phyloP scores from a whole-genome alignment of 2,329 filamentous ascomycete species.

The Aspergillus sp. region DNA sequence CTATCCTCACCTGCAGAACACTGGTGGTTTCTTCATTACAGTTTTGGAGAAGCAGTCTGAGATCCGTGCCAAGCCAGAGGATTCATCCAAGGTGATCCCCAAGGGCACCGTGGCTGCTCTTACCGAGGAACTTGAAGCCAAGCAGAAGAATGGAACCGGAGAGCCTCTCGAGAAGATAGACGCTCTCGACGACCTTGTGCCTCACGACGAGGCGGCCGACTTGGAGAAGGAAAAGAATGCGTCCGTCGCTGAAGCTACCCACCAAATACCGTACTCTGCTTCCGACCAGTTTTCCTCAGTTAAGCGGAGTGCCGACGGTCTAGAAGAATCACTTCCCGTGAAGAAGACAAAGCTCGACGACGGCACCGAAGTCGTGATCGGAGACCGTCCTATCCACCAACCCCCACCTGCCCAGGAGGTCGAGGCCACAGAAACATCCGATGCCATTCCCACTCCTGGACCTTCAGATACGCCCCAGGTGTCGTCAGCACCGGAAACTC shows the following conservation, averaged over 20 bases:
- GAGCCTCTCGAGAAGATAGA: slow-evolving; percentile 39
- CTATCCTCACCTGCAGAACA: slow-evolving; percentile 94
- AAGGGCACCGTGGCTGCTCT: slow-evolving; percentile 41
- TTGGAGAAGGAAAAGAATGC: slow-evolving; percentile 35
- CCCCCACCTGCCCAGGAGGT: slow-evolving; percentile 27
- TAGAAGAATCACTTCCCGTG: slow-evolving; percentile 37
- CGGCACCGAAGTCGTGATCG: slow-evolving; percentile 38
- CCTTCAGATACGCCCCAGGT: slow-evolving; percentile 13
- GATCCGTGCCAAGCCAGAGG: slow-evolving; percentile 74
- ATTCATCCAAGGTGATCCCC: slow-evolving; percentile 36
- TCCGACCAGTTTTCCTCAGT: slow-evolving; percentile 24
- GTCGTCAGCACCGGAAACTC: slow-evolving; percentile 9
- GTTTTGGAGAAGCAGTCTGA: slow-evolving; percentile 90
- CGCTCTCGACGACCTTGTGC: slow-evolving; percentile 41
- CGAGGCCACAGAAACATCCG: slow-evolving; percentile 24
- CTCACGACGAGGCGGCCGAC: slow-evolving; percentile 27
- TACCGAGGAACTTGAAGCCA: slow-evolving; percentile 35
- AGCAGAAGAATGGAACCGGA: slow-evolving; percentile 28
- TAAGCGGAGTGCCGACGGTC: slow-evolving; percentile 36
- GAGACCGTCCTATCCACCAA: slow-evolving; percentile 37
- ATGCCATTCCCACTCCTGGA: slow-evolving; percentile 22
- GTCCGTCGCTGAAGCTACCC: slow-evolving; percentile 33
- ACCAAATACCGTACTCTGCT: slow-evolving; percentile 34
- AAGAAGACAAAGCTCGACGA: slow-evolving; percentile 48
- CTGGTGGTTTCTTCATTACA: slow-evolving; percentile 95